Percentiles rank a stretch among this genome's conserved stretches.
Evolutionary conservation across 2,329 filamentous ascomycete genomes (phyloP).

Genomic region (Cordyceps javanica): DNA sequence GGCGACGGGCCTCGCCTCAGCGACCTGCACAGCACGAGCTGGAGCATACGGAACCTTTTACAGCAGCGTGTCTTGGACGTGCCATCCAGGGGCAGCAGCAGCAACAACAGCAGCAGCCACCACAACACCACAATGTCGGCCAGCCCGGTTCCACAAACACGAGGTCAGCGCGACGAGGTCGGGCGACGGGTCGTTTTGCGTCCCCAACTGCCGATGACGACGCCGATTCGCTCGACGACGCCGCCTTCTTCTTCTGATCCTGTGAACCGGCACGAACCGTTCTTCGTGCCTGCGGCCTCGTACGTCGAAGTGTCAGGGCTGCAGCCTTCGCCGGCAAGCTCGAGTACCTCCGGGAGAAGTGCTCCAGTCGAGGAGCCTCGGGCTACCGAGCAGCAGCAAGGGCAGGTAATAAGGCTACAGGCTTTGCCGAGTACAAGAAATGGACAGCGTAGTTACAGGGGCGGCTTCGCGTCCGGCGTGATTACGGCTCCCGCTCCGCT

Average conservation of each 20-base stretch:
- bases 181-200: neutral
- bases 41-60: neutral
- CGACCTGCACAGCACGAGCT: neutral
- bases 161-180: neutral
- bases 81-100: neutral
- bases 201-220: conserved; percentile 5
- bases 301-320: neutral
- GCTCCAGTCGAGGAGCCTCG: neutral
- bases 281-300: conserved; percentile 1
- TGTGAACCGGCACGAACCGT: conserved; percentile 10
- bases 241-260: conserved; percentile 22
- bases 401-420: no score
- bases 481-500: neutral
- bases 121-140: neutral
- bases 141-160: conserved; percentile 9
- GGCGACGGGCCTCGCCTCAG: conserved; percentile 4
- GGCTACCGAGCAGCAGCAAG: neutral
- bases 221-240: conserved; percentile 17
- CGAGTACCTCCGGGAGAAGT: neutral
- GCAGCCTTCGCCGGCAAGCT: neutral
- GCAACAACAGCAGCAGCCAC: neutral
- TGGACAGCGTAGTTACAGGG: neutral
- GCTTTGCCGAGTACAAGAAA: neutral
- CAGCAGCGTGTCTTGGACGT: neutral
- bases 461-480: neutral